Percentiles rank a stretch among this genome's conserved stretches.
These are phyloP conservation scores for Penicillium argentinense DNA, from an alignment of 495 filamentous ascomycete species.

Conservation along the genomic window DNA sequence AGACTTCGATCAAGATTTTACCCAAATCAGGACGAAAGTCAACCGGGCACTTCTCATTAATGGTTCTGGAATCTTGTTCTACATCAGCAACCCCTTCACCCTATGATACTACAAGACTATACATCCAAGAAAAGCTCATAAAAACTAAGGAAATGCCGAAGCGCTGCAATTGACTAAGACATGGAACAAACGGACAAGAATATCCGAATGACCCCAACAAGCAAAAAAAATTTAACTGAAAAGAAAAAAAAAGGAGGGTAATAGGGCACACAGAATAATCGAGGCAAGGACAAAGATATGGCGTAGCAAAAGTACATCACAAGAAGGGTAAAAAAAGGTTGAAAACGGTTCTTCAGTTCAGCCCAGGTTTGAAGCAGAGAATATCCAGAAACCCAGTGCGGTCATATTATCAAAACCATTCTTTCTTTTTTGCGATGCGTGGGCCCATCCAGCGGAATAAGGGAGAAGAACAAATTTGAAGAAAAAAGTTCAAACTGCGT, in stretches of 20 bases:
- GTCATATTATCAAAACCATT: slow-evolving; percentile 34
- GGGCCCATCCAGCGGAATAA: slow-evolving; percentile 31
- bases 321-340: slow-evolving; percentile 40
- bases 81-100: too few relatives aligned
- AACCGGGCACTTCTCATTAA: too few relatives aligned
- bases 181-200: slow-evolving; percentile 21
- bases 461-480: slow-evolving; percentile 11
- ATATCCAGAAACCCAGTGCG: too few relatives aligned
- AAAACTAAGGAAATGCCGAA: slow-evolving; percentile 24
- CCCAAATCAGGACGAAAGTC: too few relatives aligned
- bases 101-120: neutral
- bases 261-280: slow-evolving; percentile 41
- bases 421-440: slow-evolving; percentile 33
- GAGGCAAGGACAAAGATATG: slow-evolving; percentile 48
- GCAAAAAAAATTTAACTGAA: slow-evolving; percentile 19
- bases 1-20: too few relatives aligned
- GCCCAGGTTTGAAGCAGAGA: too few relatives aligned
- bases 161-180: slow-evolving; percentile 37
- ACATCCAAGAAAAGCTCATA: neutral
- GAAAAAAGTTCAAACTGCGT: slow-evolving; percentile 23
- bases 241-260: slow-evolving; percentile 26
- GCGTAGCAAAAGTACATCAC: slow-evolving; percentile 55
- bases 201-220: slow-evolving; percentile 16
- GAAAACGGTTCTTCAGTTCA: neutral
- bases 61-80: too few relatives aligned